A percentile compares a stretch with the other conserved stretches of the same genome.
These are phyloP conservation scores for Lophiotrema nucula DNA, from an alignment of 495 filamentous ascomycete species.

Conservation along the genomic window DNA sequence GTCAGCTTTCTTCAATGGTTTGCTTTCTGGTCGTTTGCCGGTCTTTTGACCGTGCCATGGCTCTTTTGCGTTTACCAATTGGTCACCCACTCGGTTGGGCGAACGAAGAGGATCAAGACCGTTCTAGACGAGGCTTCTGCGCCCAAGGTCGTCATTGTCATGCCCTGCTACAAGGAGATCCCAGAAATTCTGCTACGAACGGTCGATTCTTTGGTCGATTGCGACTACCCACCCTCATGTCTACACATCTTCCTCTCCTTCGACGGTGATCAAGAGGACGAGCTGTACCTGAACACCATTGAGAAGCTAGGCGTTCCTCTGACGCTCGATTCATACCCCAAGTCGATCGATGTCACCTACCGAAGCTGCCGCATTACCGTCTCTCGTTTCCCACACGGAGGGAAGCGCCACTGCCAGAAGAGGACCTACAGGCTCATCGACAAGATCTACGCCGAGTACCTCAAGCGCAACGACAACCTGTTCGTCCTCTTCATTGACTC, in stretches of 20 bases:
- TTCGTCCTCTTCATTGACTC: constrained; percentile 98
- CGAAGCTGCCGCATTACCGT: constrained; percentile 80
- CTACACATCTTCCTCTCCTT: constrained; percentile 97
- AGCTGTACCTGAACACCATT: constrained; percentile 85
- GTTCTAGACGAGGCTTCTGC: constrained; percentile 81
- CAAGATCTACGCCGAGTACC: constrained; percentile 85
- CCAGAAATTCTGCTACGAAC: constrained; percentile 84
- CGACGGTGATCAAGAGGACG: constrained; percentile 84
- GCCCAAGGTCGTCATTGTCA: constrained; percentile 94
- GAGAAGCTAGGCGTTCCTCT: constrained; percentile 83
- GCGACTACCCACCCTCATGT: constrained; percentile 90
- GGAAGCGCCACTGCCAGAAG: constrained; percentile 93
- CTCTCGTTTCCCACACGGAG: constrained; percentile 89
- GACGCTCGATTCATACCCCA: constrained; percentile 73
- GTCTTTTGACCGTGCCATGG: constrained; percentile 83
- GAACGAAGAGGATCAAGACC: constrained; percentile 76
- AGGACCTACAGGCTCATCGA: constrained; percentile 93
- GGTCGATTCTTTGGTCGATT: constrained; percentile 87
- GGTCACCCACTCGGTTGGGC: constrained; percentile 79
- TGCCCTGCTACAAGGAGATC: constrained; percentile 96
- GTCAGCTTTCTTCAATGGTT: constrained; percentile 85
- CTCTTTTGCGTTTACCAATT: constrained; percentile 89
- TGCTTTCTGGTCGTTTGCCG: constrained; percentile 92
- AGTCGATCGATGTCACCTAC: constrained; percentile 88
- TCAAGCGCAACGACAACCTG: constrained; percentile 84